phyloP scores from a whole-genome alignment of 805 yeast genomes.

The Blastobotrys parvus region DNA sequence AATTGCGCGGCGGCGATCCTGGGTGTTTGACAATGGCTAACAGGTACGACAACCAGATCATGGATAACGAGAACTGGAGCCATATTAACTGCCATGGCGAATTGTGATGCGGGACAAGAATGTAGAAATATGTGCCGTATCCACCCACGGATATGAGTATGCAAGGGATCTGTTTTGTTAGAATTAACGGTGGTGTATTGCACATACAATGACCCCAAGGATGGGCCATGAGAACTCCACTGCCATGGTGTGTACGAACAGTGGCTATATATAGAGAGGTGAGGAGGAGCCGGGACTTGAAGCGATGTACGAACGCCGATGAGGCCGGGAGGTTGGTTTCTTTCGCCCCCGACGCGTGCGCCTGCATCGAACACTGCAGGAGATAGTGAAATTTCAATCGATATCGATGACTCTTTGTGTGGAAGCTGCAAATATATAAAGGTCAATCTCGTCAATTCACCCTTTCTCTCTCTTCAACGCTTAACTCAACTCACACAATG shows the following conservation, averaged over 20 bases:
- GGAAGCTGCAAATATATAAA: background rate
- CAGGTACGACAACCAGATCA: conserved; percentile 68
- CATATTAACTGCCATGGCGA: conserved; percentile 33
- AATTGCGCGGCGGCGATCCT: conserved; percentile 54
- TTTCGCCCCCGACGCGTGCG: no score
- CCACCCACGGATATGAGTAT: conserved; percentile 50
- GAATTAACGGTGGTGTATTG: no score
- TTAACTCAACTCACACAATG: background rate
- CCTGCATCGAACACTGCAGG: no score
- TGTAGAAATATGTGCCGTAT: conserved; percentile 51
- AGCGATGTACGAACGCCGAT: no score
- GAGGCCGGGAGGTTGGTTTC: no score
- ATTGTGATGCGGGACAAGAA: conserved; percentile 39
- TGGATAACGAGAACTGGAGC: conserved; percentile 40
- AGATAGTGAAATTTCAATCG: no score
- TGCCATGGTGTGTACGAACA: conserved; percentile 7
- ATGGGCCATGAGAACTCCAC: conserved; percentile 23
- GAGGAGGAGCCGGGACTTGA: background rate
- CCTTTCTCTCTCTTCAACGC: background rate
- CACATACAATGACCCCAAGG: conserved; percentile 21
- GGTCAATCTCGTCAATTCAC: background rate
- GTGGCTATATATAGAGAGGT: background rate
- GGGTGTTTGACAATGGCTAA: conserved; percentile 61
- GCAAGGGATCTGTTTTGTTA: no score
- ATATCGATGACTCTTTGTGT: background rate